phyloP scores from a whole-genome alignment of 208 protist genomes.

The Plasmodiophora brassicae region DNA sequence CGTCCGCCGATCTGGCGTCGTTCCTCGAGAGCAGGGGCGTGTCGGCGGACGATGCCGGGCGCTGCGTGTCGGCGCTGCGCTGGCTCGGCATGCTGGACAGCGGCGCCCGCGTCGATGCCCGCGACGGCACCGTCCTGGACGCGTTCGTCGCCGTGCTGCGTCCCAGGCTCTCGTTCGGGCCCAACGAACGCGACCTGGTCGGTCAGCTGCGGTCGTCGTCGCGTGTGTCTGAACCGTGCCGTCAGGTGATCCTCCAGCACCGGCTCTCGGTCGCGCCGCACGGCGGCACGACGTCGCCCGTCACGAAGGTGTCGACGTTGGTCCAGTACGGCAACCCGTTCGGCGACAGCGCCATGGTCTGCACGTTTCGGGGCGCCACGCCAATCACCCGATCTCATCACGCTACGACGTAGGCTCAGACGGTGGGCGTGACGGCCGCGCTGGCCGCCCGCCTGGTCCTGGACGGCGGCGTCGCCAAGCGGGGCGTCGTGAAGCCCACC shows the following conservation, averaged over 20 bases:
- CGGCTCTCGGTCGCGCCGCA: not conserved
- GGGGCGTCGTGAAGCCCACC: not conserved
- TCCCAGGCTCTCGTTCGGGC: not conserved
- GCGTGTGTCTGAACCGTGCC: not conserved
- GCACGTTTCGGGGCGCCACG: not conserved
- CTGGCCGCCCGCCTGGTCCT: not conserved
- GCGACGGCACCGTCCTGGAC: not conserved
- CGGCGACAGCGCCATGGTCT: not conserved
- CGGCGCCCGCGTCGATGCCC: not conserved
- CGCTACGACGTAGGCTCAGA: not conserved
- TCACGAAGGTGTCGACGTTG: not conserved
- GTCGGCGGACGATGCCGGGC: not conserved
- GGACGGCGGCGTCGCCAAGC: not conserved
- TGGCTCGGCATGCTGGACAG: constrained; percentile 9
- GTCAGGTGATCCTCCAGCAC: not conserved
- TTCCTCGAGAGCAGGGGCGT: not conserved
- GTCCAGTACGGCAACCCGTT: not conserved
- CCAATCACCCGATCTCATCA: not conserved
- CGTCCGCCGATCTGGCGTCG: not conserved
- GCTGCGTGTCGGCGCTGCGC: not conserved
- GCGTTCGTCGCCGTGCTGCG: constrained; percentile 1
- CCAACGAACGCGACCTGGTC: not conserved
- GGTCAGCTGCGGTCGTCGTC: not conserved
- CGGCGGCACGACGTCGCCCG: not conserved
- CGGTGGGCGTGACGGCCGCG: not conserved